A percentile compares a stretch with the other conserved stretches of the same genome.
phyloP scores from a whole-genome alignment of 805 yeast species.

The Candida odintsovae region DNA sequence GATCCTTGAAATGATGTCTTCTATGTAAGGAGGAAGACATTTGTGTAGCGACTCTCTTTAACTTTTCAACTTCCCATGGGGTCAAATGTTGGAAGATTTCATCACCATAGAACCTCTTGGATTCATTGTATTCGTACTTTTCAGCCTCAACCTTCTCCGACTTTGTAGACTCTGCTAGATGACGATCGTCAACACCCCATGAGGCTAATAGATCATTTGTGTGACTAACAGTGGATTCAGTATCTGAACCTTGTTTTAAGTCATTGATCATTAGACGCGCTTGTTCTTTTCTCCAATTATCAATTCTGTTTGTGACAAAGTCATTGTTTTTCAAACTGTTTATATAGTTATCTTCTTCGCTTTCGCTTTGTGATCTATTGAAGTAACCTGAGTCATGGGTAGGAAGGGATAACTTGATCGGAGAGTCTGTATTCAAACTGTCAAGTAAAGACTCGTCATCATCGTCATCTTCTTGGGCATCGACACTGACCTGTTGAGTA shows the following conservation, averaged over 20 bases:
- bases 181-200: conserved; percentile 29
- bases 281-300: conserved; percentile 25
- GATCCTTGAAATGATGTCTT: not conserved
- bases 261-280: conserved; percentile 19
- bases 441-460: conserved; percentile 24
- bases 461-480: conserved; percentile 13
- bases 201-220: conserved; percentile 24
- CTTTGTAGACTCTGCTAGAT: not conserved
- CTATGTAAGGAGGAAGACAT: conserved; percentile 20
- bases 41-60: conserved; percentile 21
- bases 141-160: conserved; percentile 1
- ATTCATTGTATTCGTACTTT: not conserved
- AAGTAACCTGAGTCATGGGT: conserved; percentile 14
- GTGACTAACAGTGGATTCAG: conserved; percentile 1
- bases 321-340: conserved; percentile 14
- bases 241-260: conserved; percentile 11
- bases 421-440: conserved; percentile 14
- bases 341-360: conserved; percentile 7
- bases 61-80: conserved; percentile 19
- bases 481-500: not conserved
- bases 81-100: conserved; percentile 17
- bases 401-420: conserved; percentile 13
- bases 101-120: conserved; percentile 24
- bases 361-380: not conserved
- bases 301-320: conserved; percentile 20